Conservation (phyloP, 2,329 filamentous ascomycete species). For the Ophiostoma piceae region DNA sequence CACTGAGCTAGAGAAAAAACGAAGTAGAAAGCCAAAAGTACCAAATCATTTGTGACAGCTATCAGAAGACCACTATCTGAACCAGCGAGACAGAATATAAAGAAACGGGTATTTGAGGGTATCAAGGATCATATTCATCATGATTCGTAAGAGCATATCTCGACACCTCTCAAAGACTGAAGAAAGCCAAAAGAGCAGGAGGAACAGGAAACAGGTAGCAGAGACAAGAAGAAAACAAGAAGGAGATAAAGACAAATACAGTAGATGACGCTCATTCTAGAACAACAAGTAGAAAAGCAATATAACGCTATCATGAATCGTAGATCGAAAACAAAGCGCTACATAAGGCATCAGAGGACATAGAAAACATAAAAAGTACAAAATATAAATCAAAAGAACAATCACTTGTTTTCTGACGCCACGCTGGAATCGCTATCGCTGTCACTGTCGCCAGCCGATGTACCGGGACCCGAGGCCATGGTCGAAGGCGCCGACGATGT, state of each 20-base stretch:
- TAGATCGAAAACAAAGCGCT: neutral
- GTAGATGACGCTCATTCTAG: neutral
- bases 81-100: neutral
- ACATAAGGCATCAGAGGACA: neutral
- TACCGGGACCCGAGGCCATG: neutral
- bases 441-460: neutral
- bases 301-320: conserved; percentile 1
- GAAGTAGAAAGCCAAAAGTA: too few relatives aligned
- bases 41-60: too few relatives aligned
- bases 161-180: conserved; percentile 8
- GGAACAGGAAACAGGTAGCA: too few relatives aligned
- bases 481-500: conserved; percentile 1
- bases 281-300: neutral
- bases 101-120: neutral
- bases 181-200: neutral
- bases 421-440: neutral
- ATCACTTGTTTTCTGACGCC: neutral
- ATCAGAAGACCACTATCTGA: neutral
- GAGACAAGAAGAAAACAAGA: neutral
- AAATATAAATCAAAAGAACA: neutral
- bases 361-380: neutral
- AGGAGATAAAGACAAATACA: neutral
- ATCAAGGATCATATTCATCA: conserved; percentile 4
- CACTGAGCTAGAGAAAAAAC: too few relatives aligned
- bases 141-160: neutral